These are phyloP conservation scores for Barbatosphaeria neglecta DNA, from an alignment of 495 filamentous ascomycete species.

Conservation along the genomic window DNA sequence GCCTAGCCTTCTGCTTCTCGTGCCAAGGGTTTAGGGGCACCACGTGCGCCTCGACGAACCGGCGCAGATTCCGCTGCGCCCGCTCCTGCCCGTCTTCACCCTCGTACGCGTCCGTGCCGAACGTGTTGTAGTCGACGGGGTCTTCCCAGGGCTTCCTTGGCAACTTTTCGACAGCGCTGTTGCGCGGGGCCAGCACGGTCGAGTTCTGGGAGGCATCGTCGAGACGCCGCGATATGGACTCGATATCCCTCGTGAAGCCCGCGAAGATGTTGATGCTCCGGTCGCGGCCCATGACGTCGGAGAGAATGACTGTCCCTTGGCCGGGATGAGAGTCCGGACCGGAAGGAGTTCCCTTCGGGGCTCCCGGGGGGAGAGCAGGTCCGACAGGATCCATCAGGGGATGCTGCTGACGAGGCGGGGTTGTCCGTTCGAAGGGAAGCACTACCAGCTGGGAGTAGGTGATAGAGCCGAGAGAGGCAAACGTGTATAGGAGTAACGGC, in stretches of 20 bases:
- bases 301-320: slow-evolving; percentile 45
- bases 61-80: slow-evolving; percentile 63
- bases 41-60: slow-evolving; percentile 83
- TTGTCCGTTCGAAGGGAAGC: background rate
- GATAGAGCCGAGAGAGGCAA: background rate
- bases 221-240: slow-evolving; percentile 56
- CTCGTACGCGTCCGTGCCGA: slow-evolving; percentile 71
- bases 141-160: slow-evolving; percentile 94
- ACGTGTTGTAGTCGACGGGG: slow-evolving; percentile 59
- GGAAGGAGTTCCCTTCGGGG: slow-evolving; percentile 17
- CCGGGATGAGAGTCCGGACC: slow-evolving; percentile 25
- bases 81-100: slow-evolving; percentile 68
- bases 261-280: slow-evolving; percentile 81
- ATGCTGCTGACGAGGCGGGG: background rate
- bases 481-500: background rate
- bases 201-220: slow-evolving; percentile 60
- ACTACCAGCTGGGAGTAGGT: background rate
- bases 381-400: slow-evolving; percentile 24
- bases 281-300: slow-evolving; percentile 76
- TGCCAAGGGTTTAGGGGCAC: slow-evolving; percentile 69
- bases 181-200: slow-evolving; percentile 82
- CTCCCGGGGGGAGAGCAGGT: slow-evolving; percentile 21
- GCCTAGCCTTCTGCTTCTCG: slow-evolving; percentile 59
- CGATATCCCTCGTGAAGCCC: slow-evolving; percentile 71
- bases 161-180: slow-evolving; percentile 64